Base-by-base conservation (phyloP, 129 eudicot genomes). In the Helianthus tuberosus region DNA sequence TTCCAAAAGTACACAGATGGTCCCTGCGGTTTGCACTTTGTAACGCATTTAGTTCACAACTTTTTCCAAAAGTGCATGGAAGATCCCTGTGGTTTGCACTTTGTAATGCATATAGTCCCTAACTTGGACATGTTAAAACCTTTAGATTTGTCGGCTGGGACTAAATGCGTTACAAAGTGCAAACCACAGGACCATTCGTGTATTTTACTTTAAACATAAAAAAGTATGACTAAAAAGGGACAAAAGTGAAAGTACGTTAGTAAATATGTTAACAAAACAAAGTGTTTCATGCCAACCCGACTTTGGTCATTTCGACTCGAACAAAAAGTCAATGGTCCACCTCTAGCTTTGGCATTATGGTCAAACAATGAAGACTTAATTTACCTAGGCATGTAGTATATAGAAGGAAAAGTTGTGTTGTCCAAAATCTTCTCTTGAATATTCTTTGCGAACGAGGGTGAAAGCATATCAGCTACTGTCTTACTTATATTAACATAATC, bases 371-470 rank as follows among this genome's bases (percentile, higher is more conserved):
- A 43, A 65, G 68, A 74, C 49, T 10, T n/a, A 11, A 9, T 47
- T 8, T 65, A 87, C 98, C 92, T 93, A 76, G 75, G 83, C 89
- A 88, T 52, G 84, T 93, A 93, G 78, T 93, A 95, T 46, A 81
- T 82, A 8, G 99, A 86, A 64, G 99, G 94, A 72, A 91, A 95
- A 20, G 99, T 95, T 27, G 96, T 95, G 84, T 95, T 91, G 78
- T 95, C 99, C 23, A 83, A 82, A 38, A 95, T 91, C 79, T 55
- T 77, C 71, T 79, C 80, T 71, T 76, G 86, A 75, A 95, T 80
- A 6, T 39, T 68, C 81, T 85, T 80, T 0, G 99, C 99, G 11
- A 83, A 95, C 41, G 83, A 29, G 14, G 88, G 89, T 44, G 96
- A 91, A 71, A 87, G 90, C 99, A 95, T 91, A 36, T 95, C 86